Evolutionary conservation across 2,329 filamentous ascomycete species (phyloP).

Genomic region (Fusarium foetens): DNA sequence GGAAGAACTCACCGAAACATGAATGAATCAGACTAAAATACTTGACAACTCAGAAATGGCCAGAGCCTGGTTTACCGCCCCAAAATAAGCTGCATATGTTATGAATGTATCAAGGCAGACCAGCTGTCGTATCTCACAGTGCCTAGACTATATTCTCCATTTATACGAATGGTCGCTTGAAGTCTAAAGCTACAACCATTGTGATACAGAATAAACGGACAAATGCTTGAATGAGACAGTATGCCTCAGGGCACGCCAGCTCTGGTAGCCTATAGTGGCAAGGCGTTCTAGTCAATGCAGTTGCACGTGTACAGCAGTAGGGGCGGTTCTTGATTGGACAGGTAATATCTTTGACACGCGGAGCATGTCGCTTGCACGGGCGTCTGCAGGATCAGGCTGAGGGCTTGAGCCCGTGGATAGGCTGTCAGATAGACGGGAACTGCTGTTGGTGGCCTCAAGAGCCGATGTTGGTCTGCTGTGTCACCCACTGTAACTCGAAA

Average conservation of each 20-base stretch:
- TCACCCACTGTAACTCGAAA: conserved; percentile 14
- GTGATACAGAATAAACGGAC: conserved; percentile 11
- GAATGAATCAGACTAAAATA: background rate
- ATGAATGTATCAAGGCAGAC: conserved; percentile 1
- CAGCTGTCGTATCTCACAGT: background rate
- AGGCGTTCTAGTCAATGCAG: conserved; percentile 29
- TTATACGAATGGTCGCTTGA: background rate
- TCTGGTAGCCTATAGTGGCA: conserved; percentile 2
- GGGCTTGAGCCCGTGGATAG: background rate
- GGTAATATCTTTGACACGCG: conserved; percentile 28
- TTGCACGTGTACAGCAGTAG: conserved; percentile 6
- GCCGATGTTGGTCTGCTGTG: conserved; percentile 17
- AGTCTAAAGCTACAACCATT: background rate
- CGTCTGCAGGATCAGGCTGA: conserved; percentile 21
- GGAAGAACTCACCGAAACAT: background rate
- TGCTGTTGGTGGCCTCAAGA: conserved; percentile 33
- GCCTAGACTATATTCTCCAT: background rate
- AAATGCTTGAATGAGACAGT: conserved; percentile 3
- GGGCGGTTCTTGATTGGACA: conserved; percentile 14
- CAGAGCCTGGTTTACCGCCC: background rate
- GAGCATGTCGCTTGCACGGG: conserved; percentile 28
- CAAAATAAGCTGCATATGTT: background rate
- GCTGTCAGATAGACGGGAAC: background rate
- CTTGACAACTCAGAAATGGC: background rate
- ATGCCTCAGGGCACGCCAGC: background rate